Percentiles rank a stretch among this genome's conserved stretches.
Evolutionary conservation across 2,329 filamentous ascomycete species (phyloP).

Genomic region (Blumeria hordei): DNA sequence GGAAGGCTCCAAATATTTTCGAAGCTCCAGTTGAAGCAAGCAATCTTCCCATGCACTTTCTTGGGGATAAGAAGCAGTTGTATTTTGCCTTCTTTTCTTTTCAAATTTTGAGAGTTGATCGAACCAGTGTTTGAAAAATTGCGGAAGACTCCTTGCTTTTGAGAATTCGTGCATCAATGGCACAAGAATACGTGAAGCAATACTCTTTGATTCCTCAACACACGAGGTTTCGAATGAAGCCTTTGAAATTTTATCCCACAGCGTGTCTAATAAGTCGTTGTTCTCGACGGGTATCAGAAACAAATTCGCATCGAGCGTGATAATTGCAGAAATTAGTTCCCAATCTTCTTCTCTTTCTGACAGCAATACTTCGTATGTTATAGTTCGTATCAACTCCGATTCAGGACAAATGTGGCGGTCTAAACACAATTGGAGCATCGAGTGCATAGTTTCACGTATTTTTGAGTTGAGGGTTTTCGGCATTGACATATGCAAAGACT

Average conservation of each 20-base stretch:
- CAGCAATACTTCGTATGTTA: constrained; percentile 13
- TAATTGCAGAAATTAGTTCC: constrained; percentile 19
- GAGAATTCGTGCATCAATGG: constrained; percentile 20
- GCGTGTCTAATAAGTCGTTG: constrained; percentile 10
- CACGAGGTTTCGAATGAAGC: constrained; percentile 6
- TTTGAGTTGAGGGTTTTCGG: constrained; percentile 3
- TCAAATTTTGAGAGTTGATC: constrained; percentile 11
- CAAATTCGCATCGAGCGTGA: constrained; percentile 21
- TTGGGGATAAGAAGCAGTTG: not conserved
- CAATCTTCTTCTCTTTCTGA: constrained; percentile 15
- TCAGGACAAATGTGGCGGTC: constrained; percentile 11
- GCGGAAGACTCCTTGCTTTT: constrained; percentile 18
- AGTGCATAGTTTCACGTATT: constrained; percentile 10
- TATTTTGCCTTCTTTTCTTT: constrained; percentile 7
- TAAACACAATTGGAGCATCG: constrained; percentile 16
- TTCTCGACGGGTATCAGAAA: constrained; percentile 18
- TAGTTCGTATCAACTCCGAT: constrained; percentile 11
- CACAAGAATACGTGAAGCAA: constrained; percentile 16
- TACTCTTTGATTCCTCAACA: constrained; percentile 8
- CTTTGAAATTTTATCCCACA: constrained; percentile 15
- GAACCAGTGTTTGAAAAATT: constrained; percentile 19
- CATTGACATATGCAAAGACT: constrained; percentile 12
- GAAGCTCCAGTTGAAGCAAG: constrained; percentile 9
- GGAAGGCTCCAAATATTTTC: constrained; percentile 15
- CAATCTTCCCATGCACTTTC: constrained; percentile 15